Conservation (phyloP, 352 stramenopile genomes). For the Phytopythium ostracodes region DNA sequence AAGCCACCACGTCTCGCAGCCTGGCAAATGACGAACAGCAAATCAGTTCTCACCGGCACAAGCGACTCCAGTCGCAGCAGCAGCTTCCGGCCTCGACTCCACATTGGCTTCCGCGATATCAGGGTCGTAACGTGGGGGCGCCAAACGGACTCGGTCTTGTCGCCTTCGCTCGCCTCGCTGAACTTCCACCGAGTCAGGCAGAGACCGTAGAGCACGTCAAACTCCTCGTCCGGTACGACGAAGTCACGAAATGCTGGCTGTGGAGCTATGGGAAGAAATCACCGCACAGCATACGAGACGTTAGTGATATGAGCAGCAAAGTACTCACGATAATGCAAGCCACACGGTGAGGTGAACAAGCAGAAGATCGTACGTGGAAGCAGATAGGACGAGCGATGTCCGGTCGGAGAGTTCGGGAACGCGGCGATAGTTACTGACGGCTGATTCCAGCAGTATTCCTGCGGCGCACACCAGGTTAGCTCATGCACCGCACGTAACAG, state of each 20-base stretch:
- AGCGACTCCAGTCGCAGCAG: conserved; percentile 23
- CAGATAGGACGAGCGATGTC: background rate
- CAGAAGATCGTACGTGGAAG: background rate
- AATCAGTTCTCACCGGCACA: conserved; percentile 8
- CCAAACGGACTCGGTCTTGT: conserved; percentile 6
- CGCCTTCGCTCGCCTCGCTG: background rate
- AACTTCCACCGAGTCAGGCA: conserved; percentile 31
- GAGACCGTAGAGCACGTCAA: conserved; percentile 23
- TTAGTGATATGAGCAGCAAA: background rate
- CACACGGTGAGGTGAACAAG: background rate
- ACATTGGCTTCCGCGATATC: conserved; percentile 19
- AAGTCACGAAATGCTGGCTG: conserved; percentile 41
- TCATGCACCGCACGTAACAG: background rate
- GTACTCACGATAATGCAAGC: background rate
- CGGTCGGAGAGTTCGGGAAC: background rate
- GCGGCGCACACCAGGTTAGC: background rate
- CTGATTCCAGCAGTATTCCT: conserved; percentile 48
- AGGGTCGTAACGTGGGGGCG: conserved; percentile 10
- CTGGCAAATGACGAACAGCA: background rate
- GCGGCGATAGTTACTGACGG: background rate
- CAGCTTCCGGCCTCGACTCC: conserved; percentile 19
- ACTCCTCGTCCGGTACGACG: conserved; percentile 16
- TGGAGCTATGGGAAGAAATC: conserved; percentile 13
- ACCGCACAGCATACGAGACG: background rate
- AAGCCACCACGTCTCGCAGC: background rate